Conservation (phyloP, 23 red algal species). For the Chondrus crispus region DNA sequence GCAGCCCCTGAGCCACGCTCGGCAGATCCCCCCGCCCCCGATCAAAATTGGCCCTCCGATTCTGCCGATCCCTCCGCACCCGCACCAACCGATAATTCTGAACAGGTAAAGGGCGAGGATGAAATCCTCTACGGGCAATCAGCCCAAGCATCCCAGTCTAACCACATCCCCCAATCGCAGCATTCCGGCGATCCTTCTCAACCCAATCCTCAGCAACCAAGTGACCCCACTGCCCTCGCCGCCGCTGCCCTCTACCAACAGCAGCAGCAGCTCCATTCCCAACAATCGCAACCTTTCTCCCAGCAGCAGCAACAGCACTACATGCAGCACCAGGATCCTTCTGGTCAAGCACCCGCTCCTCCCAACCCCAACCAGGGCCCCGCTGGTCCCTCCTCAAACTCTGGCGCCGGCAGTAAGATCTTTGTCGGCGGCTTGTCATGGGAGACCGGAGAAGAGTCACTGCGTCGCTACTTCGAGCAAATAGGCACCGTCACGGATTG, state of each 20-base stretch:
- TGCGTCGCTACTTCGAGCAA: conserved; percentile 89
- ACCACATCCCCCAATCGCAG: not conserved
- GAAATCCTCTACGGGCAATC: not conserved
- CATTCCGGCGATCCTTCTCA: no score
- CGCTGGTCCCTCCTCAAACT: not conserved
- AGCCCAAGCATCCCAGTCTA: not conserved
- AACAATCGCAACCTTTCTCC: no score
- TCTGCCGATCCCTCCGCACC: not conserved
- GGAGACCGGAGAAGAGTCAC: conserved; percentile 83
- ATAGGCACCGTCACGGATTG: conserved; percentile 81
- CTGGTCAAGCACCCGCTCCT: not conserved
- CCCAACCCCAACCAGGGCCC: not conserved
- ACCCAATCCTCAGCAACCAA: conserved; percentile 47
- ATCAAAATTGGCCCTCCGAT: not conserved
- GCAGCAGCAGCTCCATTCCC: conserved; percentile 8
- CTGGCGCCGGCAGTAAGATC: conserved; percentile 67
- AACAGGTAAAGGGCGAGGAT: no score
- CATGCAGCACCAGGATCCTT: not conserved
- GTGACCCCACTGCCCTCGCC: not conserved
- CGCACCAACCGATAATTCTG: not conserved
- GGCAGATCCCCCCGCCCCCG: not conserved
- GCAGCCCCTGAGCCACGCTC: not conserved
- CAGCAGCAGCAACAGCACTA: no score
- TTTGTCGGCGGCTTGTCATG: conserved; percentile 98
- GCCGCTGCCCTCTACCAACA: conserved; percentile 28